Evolutionary conservation across 805 yeast species (phyloP), one percentile per base, ranked within the genome.

Genomic region (Spathaspora sp.): DNA sequence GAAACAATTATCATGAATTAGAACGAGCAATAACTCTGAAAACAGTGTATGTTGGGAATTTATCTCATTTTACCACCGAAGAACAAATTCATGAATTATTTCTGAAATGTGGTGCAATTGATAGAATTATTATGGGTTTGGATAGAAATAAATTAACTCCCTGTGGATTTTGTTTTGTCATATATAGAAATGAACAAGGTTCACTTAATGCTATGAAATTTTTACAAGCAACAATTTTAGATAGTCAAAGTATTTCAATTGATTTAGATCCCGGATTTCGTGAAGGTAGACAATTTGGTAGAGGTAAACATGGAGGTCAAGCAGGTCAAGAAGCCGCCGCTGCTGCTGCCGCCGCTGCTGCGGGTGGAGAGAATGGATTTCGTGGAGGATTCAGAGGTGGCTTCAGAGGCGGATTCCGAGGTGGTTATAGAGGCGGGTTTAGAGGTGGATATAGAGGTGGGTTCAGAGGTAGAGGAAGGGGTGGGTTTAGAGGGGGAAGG

Each of bases 211-310:
- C 97, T 1, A 82, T 93, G 64, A 88, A 90, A 65, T 93, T 83
- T 62, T 72, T 94, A 47, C 85, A 89, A 58, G 86, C 83, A 50
- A 90, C 97, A 0, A 85, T 85, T 60, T 79, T 94, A 49, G 97
- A 93, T 62, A 96, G 92, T 48, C 83, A 89, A 55, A 73, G 78
- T 39, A 79, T 94, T 62, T 86, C 87, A 39, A 89, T 93, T 47
- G 99, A 94, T 70, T 75, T 96, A 60, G 99, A 94, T 64, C 97
- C 97, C 0, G 99, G 99, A 0, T 94, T 93, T 65, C 83, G 80
- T 55, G 97, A 93, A 60, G 99, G 99, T 1, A 78, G 99, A 57
- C 98, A 94, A 65, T 94, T 85, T 64, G 99, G 99, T 18, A 79
- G 99, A 61, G 98, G 98, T 45, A 78, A 80, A 14, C 84, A 82